Base-by-base conservation (phyloP, 2,329 filamentous ascomycete species). In the Penicillium paneum region DNA sequence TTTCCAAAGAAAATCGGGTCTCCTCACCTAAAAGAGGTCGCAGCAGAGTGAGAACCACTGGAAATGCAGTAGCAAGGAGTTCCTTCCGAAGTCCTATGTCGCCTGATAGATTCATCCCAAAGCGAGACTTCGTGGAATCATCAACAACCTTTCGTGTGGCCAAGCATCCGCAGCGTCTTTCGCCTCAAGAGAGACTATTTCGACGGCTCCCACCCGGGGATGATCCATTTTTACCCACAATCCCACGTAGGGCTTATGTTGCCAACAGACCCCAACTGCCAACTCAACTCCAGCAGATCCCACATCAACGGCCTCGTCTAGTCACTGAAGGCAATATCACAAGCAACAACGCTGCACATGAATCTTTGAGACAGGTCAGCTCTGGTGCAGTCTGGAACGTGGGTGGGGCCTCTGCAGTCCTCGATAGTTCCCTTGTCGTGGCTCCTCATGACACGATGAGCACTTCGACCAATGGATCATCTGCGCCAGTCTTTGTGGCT, bases 351-450 rank as follows among this genome's bases (percentile, higher is more conserved):
- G 48, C 24, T 50, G 49, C 55, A 19, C 56, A 58, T 43, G 61
- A 62, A 28, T 49, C 64, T 17, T 61, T 66, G 7, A 66, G 80
- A 52, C 79, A 86, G 67, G 76, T 84, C 57, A 92, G 88, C 68
- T 75, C 79, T 57, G 87, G 88, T 3, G 81, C 86, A 10, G 80
- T 93, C 17, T 96, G 90, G 90, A 83, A 85, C 17, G 85, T 94
- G 11, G 89, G 90, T 26, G 88, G 89, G n/a, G 68, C 83, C 10
- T 81, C 83, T 46, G 82, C 83, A n/a, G 75, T 78, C 8, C 76
- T 76, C 26, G 75, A 79, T 15, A 76, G 65, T 40, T 68, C 70
- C 28, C 61, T 79, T 17, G 61, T 71, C 45, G 74, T 72, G 5
- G 64, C 87, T 19, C 76, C 86, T 43, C 80, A 87, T 70, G 88